Evolutionary conservation across 2,329 filamentous ascomycete species (phyloP), one percentile per base, ranked within the genome.

Genomic region (Colletotrichum limetticola): DNA sequence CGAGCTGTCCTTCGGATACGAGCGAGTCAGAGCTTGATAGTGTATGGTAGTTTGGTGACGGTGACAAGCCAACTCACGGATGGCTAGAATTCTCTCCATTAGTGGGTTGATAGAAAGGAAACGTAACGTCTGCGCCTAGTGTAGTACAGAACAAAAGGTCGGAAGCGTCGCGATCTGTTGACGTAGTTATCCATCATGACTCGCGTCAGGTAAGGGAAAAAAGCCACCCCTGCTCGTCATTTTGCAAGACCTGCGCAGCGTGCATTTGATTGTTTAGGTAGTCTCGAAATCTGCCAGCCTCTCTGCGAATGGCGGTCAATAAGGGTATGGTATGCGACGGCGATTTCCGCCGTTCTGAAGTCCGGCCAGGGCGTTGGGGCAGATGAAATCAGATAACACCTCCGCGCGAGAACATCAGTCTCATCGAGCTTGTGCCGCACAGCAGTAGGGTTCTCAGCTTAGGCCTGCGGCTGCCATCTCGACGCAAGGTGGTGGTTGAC

Each of bases 11-110:
- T 58, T 72, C 59, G 66, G 66, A 70, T 72, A 72, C 70, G 66
- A 72, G 66, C 70, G 70, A 72, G 70, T 72, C 70, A 72, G 70
- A 57, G 56, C 46, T 46, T 55, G 66, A 72, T 69, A 35, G 66
- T 46, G 60, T 28, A 30, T 37, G 24, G 52, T 64, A 69, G 66
- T 55, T 68, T 26, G 60, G 53, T 22, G 70, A 72, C 53, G 37
- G 59, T 55, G 42, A 64, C 55, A 69, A 46, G 59, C 59, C 42
- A 63, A 61, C 26, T 63, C 30, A 22, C 66, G 42, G 46, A 60
- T 72, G 66, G 59, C 70, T 53, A 61, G 37, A 62, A 30, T 28
- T 42, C 11, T 28, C 42, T 28, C 11, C 32, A 12, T 55, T 42
- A 42, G 37, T 55, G 53, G 58, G 24, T 37, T 70, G 66, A 60